phyloP scores from a whole-genome alignment of 2,329 filamentous ascomycete genomes.

The Hypoxylon sp. region DNA sequence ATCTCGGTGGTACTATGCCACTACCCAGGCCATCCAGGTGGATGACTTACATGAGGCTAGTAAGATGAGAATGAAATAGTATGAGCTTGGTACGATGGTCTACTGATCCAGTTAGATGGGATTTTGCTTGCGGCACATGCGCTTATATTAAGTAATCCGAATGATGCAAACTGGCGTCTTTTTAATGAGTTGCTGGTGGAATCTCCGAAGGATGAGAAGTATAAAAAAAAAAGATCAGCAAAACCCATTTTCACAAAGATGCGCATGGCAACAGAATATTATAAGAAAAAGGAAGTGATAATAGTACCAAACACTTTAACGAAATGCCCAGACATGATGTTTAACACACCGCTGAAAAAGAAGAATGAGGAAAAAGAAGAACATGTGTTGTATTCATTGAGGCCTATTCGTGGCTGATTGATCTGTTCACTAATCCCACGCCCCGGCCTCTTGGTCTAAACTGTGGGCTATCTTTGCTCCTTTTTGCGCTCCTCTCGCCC shows the following conservation, averaged over 20 bases:
- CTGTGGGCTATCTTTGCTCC: slow-evolving; percentile 22
- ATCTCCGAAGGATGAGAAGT: background rate
- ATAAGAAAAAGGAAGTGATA: background rate
- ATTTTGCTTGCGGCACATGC: slow-evolving; percentile 41
- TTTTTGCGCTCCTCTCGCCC: slow-evolving; percentile 23
- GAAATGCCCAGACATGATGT: background rate
- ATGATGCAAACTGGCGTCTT: slow-evolving; percentile 33
- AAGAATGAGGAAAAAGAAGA: slow-evolving; percentile 25
- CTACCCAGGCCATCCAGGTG: slow-evolving; percentile 39
- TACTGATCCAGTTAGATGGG: slow-evolving; percentile 41
- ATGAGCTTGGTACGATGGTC: slow-evolving; percentile 45
- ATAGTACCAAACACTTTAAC: slow-evolving; percentile 1
- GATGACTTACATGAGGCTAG: slow-evolving; percentile 49
- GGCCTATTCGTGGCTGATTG: slow-evolving; percentile 41
- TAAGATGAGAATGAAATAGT: slow-evolving; percentile 44
- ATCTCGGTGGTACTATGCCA: slow-evolving; percentile 46
- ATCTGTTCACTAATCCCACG: slow-evolving; percentile 30
- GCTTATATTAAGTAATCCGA: slow-evolving; percentile 42
- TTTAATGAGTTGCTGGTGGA: slow-evolving; percentile 1
- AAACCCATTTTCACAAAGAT: background rate
- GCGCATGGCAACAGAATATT: background rate
- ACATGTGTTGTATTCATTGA: slow-evolving; percentile 42
- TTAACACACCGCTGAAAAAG: slow-evolving; percentile 11
- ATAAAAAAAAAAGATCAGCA: slow-evolving; percentile 3
- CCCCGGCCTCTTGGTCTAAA: slow-evolving; percentile 26